phyloP scores from a whole-genome alignment of 2,329 filamentous ascomycete species.

The Penicillium sp. region DNA sequence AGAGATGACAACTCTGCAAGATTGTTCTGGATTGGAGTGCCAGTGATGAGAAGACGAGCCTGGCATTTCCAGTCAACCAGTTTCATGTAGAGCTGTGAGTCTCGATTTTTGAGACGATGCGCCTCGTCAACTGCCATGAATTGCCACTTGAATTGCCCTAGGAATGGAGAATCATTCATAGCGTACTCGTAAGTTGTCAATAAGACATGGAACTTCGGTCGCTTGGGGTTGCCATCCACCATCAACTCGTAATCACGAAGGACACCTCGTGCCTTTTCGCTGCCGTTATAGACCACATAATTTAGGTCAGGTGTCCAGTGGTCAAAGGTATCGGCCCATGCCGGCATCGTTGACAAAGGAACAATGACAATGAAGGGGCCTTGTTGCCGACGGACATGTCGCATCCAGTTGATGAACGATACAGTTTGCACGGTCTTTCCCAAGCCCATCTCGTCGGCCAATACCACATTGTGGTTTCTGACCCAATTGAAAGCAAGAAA shows the following conservation, averaged over 20 bases:
- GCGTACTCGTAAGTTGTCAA: conserved; percentile 98
- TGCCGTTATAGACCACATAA: conserved; percentile 94
- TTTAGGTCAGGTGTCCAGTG: conserved; percentile 94
- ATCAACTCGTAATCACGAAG: conserved; percentile 90
- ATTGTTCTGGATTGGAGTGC: conserved; percentile 96
- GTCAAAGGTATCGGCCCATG: conserved; percentile 98
- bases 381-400: conserved; percentile 83
- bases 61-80: conserved; percentile 83
- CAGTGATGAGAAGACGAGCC: conserved; percentile 88
- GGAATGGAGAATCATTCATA: conserved; percentile 76
- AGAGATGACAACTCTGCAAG: conserved; percentile 87
- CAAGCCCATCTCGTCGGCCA: conserved; percentile 97
- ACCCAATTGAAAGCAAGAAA: conserved; percentile 97
- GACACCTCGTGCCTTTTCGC: conserved; percentile 78
- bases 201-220: conserved; percentile 95
- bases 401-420: conserved; percentile 94
- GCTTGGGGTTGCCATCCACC: conserved; percentile 79
- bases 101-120: conserved; percentile 92
- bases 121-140: conserved; percentile 95
- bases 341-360: conserved; percentile 92
- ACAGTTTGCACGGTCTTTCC: conserved; percentile 98
- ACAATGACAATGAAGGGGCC: conserved; percentile 97
- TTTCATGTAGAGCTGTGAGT: conserved; percentile 87
- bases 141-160: conserved; percentile 94
- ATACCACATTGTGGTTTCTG: conserved; percentile 88